phyloP scores from a whole-genome alignment of 306 rosid genomes.

The Echinosophora koreensis region DNA sequence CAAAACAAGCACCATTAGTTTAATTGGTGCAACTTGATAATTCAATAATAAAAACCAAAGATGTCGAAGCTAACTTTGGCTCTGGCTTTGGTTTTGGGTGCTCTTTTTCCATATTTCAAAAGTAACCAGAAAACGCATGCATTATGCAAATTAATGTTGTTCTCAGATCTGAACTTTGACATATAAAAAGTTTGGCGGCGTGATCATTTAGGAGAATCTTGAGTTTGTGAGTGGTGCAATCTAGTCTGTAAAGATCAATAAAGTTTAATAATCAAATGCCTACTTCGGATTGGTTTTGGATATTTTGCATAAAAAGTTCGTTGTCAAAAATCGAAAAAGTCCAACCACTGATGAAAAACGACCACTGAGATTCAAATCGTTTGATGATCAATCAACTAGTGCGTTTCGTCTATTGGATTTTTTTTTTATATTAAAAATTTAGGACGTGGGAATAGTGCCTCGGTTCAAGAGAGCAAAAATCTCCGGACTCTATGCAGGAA shows the following conservation, averaged over 20 bases:
- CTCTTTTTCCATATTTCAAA: constrained; percentile 29
- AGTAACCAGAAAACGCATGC: constrained; percentile 43
- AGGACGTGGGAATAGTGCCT: too few species aligned
- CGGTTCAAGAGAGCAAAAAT: too few species aligned
- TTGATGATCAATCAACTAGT: not conserved
- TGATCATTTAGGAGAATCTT: constrained; percentile 14
- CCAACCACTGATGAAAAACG: not conserved
- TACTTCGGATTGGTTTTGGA: constrained; percentile 20
- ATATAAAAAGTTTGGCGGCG: constrained; percentile 30
- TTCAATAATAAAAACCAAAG: not conserved
- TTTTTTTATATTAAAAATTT: too few species aligned
- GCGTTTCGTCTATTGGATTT: constrained; percentile 2
- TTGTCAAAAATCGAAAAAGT: constrained; percentile 32
- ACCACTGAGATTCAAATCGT: constrained; percentile 8
- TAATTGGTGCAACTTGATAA: constrained; percentile 41
- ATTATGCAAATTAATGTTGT: constrained; percentile 32
- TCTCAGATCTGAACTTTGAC: constrained; percentile 44
- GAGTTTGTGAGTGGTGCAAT: constrained; percentile 41
- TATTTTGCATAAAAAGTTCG: constrained; percentile 26
- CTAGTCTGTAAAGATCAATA: constrained; percentile 46
- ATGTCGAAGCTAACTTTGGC: constrained; percentile 25
- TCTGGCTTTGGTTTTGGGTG: constrained; percentile 24
- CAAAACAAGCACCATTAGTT: constrained; percentile 7
- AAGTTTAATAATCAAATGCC: constrained; percentile 34
- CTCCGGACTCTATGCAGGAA: too few species aligned